Evolutionary conservation across 1,284 basidiomycete species (phyloP), one percentile per base, ranked within the genome.

Genomic region (Rhizopogon parksii): DNA sequence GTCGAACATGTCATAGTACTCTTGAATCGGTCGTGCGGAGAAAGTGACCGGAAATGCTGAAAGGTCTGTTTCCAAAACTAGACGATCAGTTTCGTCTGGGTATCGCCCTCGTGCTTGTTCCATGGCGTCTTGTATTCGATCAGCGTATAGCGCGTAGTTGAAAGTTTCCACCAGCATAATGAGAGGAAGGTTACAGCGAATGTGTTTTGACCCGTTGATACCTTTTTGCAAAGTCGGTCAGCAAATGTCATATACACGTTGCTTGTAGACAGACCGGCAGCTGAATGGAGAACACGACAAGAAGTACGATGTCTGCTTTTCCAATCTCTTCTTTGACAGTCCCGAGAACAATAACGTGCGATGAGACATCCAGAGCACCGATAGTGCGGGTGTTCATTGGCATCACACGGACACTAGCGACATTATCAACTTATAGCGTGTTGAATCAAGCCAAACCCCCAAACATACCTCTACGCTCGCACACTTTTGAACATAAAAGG

Each of bases 91-190:
- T 12, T 42, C 40, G 9, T 30, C 11, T 8, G 40, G 40, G 40
- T 42, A 42, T 7, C 17, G 15, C 11, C 15, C 27, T 30, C 27
- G 15, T 30, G 27, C 40, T 30, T 8, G 27, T 14, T 30, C 40
- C 27, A 42, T 42, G 15, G 40, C 40, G 27, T 42, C 40, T 42
- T 42, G 40, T 42, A 42, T 42, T 42, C 25, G 40, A 15, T 42
- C 40, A 42, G 40, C 40, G 27, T 42, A 42, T 42, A 42, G 15
- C 27, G 40, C 17, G 27, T 42, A 42, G 15, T 42, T 42, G 40
- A 42, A 42, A 3, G 40, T 42, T 12, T 42, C 40, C 40, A 27
- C 25, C 6, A 42, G 40, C 40, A 27, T 42, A 9, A 42, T 42
- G 25, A 42, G 40, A 42, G 40, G 40, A 17, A 42, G 40, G 15